Evolutionary conservation across 2,329 filamentous ascomycete genomes (phyloP), one percentile per base, ranked within the genome.

Genomic region (Bipolaris cookei): DNA sequence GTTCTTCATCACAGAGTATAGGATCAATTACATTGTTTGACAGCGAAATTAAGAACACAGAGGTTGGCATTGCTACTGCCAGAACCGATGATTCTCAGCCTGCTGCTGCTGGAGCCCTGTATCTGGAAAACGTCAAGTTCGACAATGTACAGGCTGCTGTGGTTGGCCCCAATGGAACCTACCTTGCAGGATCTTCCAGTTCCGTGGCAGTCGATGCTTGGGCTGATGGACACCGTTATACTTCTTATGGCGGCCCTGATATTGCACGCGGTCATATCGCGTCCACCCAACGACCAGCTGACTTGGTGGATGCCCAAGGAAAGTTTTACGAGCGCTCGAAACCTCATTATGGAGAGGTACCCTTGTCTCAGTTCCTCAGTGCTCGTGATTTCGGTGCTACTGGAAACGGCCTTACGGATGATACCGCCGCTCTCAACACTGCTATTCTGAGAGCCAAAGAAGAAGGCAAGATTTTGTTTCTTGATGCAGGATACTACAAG

Each of bases 371-470:
- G 11, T 95, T 97, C 68, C 77, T 93, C 61, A 67, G 62, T 37
- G 70, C 65, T 23, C 65, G 71, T 20, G 74, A 78, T 51, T 74
- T 77, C 47, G 80, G 77, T 47, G 92, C 90, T 67, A 90, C 86
- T 76, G 93, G 93, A 67, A 92, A 98, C 71, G 94, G 93, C 37
- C 76, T 89, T 88, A n/a, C 71, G 3, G 94, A 97, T 67, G 93
- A 97, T 66, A 96, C 93, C 2, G 85, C 83, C 3, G 89, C 88
- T 6, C 87, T 95, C 66, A 92, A 96, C 73, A 84, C 84, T 53
- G 81, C 91, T 35, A 84, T 96, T 58, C 79, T 93, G 75, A 84
- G 78, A 52, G 85, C 84, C 20, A 82, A 81, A 18, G 68, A 83
- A 0, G 85, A 86, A 62, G 77, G 82, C 55, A 73, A 71, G 51